phyloP scores from a whole-genome alignment of 1,284 basidiomycete genomes.

The Ustilago lituana region DNA sequence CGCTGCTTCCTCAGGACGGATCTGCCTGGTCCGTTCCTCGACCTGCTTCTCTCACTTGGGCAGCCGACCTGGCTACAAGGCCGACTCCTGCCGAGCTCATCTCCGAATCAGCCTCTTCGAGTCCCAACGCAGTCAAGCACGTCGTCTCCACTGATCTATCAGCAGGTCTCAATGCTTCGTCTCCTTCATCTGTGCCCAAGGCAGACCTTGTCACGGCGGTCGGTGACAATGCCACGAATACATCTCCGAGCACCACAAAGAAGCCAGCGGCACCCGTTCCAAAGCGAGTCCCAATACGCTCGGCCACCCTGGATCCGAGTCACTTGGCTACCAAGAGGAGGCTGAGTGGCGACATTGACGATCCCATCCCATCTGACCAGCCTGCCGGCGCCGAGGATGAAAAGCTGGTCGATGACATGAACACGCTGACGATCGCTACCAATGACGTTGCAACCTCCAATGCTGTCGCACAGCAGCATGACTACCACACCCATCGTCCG shows the following conservation, averaged over 20 bases:
- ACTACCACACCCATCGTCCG: constrained; percentile 27
- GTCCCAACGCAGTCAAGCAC: constrained; percentile 31
- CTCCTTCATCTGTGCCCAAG: constrained; percentile 9
- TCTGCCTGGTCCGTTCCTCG: constrained; percentile 37
- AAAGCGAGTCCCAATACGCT: constrained; percentile 43
- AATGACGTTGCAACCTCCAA: constrained; percentile 1
- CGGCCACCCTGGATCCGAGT: constrained; percentile 34
- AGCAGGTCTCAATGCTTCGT: not conserved
- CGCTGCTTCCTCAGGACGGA: constrained; percentile 34
- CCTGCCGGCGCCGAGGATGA: constrained; percentile 12
- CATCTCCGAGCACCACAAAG: constrained; percentile 12
- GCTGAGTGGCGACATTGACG: constrained; percentile 8
- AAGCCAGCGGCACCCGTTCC: constrained; percentile 25
- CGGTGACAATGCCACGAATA: not conserved
- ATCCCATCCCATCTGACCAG: constrained; percentile 9
- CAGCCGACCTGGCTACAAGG: constrained; percentile 21
- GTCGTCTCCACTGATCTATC: constrained; percentile 5
- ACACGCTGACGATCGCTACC: constrained; percentile 27
- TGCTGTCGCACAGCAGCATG: constrained; percentile 9
- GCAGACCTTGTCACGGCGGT: not conserved
- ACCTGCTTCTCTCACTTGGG: constrained; percentile 29
- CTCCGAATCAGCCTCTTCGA: constrained; percentile 13
- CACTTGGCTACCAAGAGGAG: constrained; percentile 26
- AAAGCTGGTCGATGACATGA: constrained; percentile 17
- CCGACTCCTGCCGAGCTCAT: constrained; percentile 12